Evolutionary conservation across 352 stramenopile genomes (phyloP).

Genomic region (Globisporangium cylindrosporum): DNA sequence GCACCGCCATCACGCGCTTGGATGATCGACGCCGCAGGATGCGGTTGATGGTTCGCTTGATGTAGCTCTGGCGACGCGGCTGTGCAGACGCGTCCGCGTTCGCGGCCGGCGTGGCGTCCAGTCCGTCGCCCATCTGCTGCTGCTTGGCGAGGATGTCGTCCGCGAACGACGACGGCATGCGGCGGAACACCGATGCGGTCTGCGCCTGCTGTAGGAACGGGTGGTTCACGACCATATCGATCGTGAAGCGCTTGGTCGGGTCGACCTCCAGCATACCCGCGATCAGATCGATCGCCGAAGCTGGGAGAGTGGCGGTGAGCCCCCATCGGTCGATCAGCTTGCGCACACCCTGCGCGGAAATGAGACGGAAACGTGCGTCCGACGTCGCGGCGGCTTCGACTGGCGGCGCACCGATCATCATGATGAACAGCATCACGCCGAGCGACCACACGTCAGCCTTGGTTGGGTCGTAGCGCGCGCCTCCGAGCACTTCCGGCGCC

Average conservation of each 20-base stretch:
- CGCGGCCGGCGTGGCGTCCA: constrained; percentile 1
- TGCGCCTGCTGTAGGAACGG: constrained; percentile 42
- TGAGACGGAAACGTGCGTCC: constrained; percentile 66
- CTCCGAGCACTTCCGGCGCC: constrained; percentile 74
- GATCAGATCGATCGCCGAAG: constrained; percentile 58
- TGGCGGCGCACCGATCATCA: constrained; percentile 64
- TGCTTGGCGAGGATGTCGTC: constrained; percentile 18
- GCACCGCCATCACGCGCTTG: constrained; percentile 47
- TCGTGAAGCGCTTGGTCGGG: constrained; percentile 48
- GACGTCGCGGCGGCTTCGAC: constrained; percentile 55
- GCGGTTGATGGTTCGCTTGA: constrained; percentile 44
- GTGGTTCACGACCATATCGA: constrained; percentile 58
- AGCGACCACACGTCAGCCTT: constrained; percentile 85
- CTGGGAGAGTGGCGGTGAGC: constrained; percentile 50
- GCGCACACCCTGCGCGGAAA: constrained; percentile 50
- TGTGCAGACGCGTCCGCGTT: not conserved
- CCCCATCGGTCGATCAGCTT: constrained; percentile 69
- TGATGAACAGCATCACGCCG: constrained; percentile 85
- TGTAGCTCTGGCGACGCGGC: constrained; percentile 11
- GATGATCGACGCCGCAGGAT: constrained; percentile 41
- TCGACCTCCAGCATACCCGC: constrained; percentile 64
- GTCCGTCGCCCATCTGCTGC: constrained; percentile 14
- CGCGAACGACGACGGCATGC: constrained; percentile 31
- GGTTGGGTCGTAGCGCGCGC: constrained; percentile 57
- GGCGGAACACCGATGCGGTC: constrained; percentile 16